Conservation (phyloP, 257 asterid genomes). For the Leonotis leonurus region DNA sequence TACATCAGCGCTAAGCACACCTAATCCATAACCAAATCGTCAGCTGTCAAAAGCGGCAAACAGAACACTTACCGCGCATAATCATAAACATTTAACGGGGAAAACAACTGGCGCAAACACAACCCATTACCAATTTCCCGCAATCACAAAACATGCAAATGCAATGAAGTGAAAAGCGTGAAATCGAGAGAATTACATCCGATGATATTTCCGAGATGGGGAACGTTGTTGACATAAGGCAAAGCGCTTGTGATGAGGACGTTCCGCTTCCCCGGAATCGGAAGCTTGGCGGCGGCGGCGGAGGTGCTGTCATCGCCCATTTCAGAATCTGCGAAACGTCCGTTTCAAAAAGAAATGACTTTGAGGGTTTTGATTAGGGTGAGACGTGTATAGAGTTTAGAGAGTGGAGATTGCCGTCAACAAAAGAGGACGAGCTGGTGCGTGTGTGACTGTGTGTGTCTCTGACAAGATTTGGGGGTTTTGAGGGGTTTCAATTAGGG, state of each 20-base stretch:
- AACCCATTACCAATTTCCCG: not conserved
- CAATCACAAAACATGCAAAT: slow-evolving; percentile 5
- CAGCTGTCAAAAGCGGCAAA: not conserved
- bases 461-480: not conserved
- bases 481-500: slow-evolving; percentile 1
- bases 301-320: slow-evolving; percentile 35
- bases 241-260: slow-evolving; percentile 85
- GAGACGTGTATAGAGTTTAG: not conserved
- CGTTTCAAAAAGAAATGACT: not conserved
- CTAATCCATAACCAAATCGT: slow-evolving; percentile 28
- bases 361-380: not conserved
- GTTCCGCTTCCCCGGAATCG: slow-evolving; percentile 72
- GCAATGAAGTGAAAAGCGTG: not conserved
- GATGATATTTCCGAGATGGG: slow-evolving; percentile 95
- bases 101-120: not conserved
- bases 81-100: not conserved
- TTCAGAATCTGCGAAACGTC: not conserved
- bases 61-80: not conserved
- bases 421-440: not conserved
- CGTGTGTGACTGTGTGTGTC: not conserved
- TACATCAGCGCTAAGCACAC: slow-evolving; percentile 97
- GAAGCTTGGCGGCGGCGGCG: slow-evolving; percentile 40
- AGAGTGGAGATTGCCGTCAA: slow-evolving; percentile 1
- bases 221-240: slow-evolving; percentile 95
- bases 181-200: slow-evolving; percentile 46